Conservation (phyloP, 352 stramenopile genomes). For the Globisporangium cystogenes region DNA sequence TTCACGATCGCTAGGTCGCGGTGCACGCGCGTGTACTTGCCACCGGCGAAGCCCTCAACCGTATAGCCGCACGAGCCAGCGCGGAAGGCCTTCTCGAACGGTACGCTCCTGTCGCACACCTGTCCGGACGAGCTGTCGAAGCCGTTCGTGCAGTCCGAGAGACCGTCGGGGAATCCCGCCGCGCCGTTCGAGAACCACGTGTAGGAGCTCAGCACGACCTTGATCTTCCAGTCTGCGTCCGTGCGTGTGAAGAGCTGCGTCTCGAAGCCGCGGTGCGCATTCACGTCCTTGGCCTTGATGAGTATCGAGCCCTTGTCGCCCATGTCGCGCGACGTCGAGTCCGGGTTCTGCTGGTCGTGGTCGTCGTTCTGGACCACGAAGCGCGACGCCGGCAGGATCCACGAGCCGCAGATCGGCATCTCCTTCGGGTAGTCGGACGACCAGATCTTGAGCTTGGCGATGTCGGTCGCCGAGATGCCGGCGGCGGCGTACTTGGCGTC, state of each 20-base stretch:
- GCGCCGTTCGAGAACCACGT: conserved; percentile 44
- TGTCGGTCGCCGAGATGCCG: conserved; percentile 43
- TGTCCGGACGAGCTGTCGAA: conserved; percentile 28
- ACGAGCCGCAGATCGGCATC: conserved; percentile 50
- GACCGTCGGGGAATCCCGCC: conserved; percentile 47
- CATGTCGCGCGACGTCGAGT: conserved; percentile 52
- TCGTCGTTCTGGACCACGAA: conserved; percentile 79
- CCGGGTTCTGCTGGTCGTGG: conserved; percentile 58
- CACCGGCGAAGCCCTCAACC: conserved; percentile 38
- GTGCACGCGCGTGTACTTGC: conserved; percentile 68
- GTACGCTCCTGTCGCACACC: conserved; percentile 27
- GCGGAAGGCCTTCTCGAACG: conserved; percentile 46
- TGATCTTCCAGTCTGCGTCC: conserved; percentile 61
- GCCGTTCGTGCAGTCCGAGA: conserved; percentile 29
- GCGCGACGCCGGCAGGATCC: conserved; percentile 47
- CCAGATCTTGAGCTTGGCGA: conserved; percentile 76
- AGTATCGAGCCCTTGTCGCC: conserved; percentile 43
- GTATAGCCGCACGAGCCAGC: conserved; percentile 54
- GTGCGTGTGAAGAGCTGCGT: conserved; percentile 43
- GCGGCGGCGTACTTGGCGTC: conserved; percentile 33
- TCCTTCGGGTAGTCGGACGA: conserved; percentile 63
- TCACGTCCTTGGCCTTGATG: conserved; percentile 44
- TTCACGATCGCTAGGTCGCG: conserved; percentile 63
- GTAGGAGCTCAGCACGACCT: conserved; percentile 67
- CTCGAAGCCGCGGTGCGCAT: conserved; percentile 53